Conservation (phyloP, 2,329 filamentous ascomycete species). For the Trichoderma afroharzianum region DNA sequence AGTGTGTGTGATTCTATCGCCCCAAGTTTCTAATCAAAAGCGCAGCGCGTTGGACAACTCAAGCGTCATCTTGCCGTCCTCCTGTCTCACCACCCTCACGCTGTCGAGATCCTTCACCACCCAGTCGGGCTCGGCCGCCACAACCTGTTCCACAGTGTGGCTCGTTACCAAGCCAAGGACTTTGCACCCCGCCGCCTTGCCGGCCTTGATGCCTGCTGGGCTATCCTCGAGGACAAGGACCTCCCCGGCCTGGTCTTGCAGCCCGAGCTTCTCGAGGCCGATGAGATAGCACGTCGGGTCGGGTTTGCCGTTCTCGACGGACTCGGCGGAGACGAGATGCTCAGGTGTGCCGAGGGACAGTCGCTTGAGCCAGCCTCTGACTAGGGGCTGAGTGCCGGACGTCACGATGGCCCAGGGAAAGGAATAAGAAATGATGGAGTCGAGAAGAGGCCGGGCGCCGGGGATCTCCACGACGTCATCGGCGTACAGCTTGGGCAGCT, state of each 20-base stretch:
- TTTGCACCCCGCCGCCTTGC: slow-evolving; percentile 80
- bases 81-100: slow-evolving; percentile 58
- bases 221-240: slow-evolving; percentile 85
- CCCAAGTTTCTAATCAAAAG: slow-evolving; percentile 16
- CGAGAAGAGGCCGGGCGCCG: slow-evolving; percentile 69
- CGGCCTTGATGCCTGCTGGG: slow-evolving; percentile 77
- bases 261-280: slow-evolving; percentile 59
- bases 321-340: slow-evolving; percentile 70
- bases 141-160: slow-evolving; percentile 69
- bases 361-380: slow-evolving; percentile 68
- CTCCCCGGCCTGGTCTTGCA: slow-evolving; percentile 44
- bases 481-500: slow-evolving; percentile 73
- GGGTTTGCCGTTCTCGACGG: slow-evolving; percentile 71
- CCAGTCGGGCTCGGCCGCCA: slow-evolving; percentile 79
- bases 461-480: slow-evolving; percentile 80
- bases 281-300: slow-evolving; percentile 71
- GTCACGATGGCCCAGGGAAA: slow-evolving; percentile 85
- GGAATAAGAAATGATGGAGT: slow-evolving; percentile 56
- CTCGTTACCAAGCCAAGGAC: slow-evolving; percentile 84
- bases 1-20: background rate
- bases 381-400: slow-evolving; percentile 65
- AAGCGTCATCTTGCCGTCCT: slow-evolving; percentile 59
- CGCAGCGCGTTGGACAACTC: slow-evolving; percentile 63
- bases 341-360: slow-evolving; percentile 62
- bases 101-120: slow-evolving; percentile 76